Evolutionary conservation across 805 yeast species (phyloP).

Genomic region (Zygosaccharomyces bisporus): DNA sequence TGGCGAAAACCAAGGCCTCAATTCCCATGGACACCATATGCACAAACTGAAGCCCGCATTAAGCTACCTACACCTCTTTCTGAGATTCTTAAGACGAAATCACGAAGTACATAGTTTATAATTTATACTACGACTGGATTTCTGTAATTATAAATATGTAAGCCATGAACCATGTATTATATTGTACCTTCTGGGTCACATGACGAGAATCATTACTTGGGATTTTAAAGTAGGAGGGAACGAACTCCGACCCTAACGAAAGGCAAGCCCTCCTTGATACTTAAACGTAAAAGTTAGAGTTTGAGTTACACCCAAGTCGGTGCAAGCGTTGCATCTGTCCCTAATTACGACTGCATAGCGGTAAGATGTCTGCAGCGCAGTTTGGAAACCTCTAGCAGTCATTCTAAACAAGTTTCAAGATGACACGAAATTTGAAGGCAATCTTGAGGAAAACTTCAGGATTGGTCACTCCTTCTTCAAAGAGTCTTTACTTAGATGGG

Average conservation of each 20-base stretch:
- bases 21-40: conserved; percentile 16
- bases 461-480: conserved; percentile 9
- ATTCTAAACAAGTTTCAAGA: not conserved
- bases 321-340: not conserved
- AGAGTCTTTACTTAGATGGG: conserved; percentile 6
- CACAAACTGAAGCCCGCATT: conserved; percentile 11
- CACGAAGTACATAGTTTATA: not conserved
- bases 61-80: conserved; percentile 27
- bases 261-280: no score
- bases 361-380: conserved; percentile 3
- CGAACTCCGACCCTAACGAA: no score
- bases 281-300: no score
- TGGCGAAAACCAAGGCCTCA: conserved; percentile 7
- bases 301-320: no score
- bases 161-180: no score
- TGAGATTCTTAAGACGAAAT: conserved; percentile 8
- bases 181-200: no score
- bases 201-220: not conserved
- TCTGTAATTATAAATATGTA: not conserved
- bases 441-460: conserved; percentile 20
- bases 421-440: conserved; percentile 15
- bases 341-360: not conserved
- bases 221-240: no score
- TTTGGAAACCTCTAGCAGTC: not conserved
- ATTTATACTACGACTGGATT: not conserved